Evolutionary conservation across 2,329 filamentous ascomycete genomes (phyloP).

Genomic region (Ascochyta clinopodiicola): DNA sequence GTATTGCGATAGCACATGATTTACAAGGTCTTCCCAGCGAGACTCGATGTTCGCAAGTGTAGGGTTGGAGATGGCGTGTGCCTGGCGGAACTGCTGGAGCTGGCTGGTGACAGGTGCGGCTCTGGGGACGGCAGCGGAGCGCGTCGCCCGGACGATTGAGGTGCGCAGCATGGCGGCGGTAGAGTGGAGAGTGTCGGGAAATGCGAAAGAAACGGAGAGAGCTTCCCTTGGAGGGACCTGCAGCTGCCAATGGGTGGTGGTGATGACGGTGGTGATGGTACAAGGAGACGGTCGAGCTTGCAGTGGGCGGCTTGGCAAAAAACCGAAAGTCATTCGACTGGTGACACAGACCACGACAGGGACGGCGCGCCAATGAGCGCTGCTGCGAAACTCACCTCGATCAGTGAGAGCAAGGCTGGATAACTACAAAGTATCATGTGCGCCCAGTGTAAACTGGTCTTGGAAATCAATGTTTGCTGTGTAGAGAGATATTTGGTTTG

Average conservation of each 20-base stretch:
- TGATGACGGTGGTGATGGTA: constrained; percentile 41
- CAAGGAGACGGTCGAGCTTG: constrained; percentile 26
- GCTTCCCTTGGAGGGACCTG: constrained; percentile 46
- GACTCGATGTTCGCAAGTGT: constrained; percentile 98
- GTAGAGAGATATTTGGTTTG: not conserved
- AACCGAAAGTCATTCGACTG: constrained; percentile 23
- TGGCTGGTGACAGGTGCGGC: constrained; percentile 49
- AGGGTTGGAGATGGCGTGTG: constrained; percentile 96
- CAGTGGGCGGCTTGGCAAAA: constrained; percentile 18
- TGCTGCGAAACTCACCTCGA: constrained; percentile 10
- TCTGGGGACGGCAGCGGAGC: constrained; percentile 44
- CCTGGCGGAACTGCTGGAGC: constrained; percentile 65
- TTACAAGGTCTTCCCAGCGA: constrained; percentile 86
- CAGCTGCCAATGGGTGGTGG: constrained; percentile 47
- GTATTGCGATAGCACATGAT: not conserved
- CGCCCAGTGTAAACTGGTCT: not conserved
- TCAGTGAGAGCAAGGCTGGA: not conserved
- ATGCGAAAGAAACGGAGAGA: constrained; percentile 38
- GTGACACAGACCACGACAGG: constrained; percentile 14
- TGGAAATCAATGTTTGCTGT: not conserved
- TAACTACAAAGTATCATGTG: not conserved
- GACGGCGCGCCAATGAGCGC: constrained; percentile 13
- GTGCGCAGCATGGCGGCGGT: constrained; percentile 49
- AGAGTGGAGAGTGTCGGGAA: constrained; percentile 50
- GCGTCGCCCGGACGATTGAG: constrained; percentile 48